Conservation (phyloP, 495 filamentous ascomycete genomes). For the Viridothelium virens region DNA sequence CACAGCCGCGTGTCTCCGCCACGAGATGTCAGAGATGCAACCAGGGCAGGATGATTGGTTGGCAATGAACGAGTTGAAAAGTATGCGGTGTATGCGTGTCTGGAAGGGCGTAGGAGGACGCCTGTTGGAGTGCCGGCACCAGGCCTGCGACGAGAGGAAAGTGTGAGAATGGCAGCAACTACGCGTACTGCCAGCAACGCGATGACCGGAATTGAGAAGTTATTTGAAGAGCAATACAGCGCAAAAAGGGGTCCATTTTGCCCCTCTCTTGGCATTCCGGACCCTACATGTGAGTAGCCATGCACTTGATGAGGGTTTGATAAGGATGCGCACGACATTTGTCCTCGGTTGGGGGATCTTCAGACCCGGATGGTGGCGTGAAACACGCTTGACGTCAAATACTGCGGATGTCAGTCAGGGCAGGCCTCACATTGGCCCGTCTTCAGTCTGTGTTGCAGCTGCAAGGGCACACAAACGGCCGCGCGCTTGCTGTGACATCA, state of each 20-base stretch:
- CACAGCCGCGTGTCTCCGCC: constrained; percentile 5
- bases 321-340: not conserved
- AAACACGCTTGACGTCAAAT: constrained; percentile 11
- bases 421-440: not conserved
- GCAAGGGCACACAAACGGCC: constrained; percentile 4
- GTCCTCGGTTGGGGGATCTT: not conserved
- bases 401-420: not conserved
- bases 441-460: not conserved
- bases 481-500: constrained; percentile 11
- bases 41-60: not conserved
- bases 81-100: not conserved
- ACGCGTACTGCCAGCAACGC: not conserved
- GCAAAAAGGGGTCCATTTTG: not conserved
- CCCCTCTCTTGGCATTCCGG: not conserved
- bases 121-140: not conserved
- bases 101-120: not conserved
- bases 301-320: not conserved
- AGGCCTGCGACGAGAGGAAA: not conserved
- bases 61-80: not conserved
- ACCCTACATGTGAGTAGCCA: not conserved
- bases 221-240: not conserved
- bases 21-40: not conserved
- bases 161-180: not conserved
- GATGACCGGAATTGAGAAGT: not conserved
- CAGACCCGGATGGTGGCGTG: not conserved